Conservation (phyloP, 129 eudicot genomes). For the Centella asiatica region DNA sequence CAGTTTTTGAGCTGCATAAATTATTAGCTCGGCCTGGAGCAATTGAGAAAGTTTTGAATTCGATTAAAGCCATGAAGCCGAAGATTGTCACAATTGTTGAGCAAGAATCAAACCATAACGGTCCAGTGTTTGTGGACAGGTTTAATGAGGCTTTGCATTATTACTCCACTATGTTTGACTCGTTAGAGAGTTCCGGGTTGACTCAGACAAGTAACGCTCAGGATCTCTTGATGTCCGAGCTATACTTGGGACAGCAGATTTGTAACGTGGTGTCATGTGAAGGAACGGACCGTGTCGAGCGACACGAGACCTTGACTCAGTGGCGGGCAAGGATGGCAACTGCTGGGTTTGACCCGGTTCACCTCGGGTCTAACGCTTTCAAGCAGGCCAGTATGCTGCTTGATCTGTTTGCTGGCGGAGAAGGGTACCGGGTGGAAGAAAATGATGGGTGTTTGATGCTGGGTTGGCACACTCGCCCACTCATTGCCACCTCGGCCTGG, state of each 20-base stretch:
- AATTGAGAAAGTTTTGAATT: not conserved
- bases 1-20: not conserved
- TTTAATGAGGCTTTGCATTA: not conserved
- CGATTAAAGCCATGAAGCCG: not conserved
- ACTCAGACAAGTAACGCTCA: not conserved
- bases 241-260: not conserved
- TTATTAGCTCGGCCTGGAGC: not conserved
- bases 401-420: not conserved
- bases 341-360: not conserved
- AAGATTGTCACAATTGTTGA: not conserved
- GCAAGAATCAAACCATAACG: not conserved
- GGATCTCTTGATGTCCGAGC: not conserved
- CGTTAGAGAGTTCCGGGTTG: not conserved
- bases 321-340: not conserved
- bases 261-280: not conserved
- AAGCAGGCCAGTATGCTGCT: not conserved
- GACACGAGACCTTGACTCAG: not conserved
- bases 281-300: not conserved
- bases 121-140: not conserved
- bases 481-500: slow-evolving; percentile 1
- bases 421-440: not conserved
- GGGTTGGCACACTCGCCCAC: not conserved
- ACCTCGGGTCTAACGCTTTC: not conserved
- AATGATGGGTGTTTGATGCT: not conserved
- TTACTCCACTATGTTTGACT: not conserved